phyloP scores from a whole-genome alignment of 768 basidiomycete genomes.

The Phlebiopsis flavidoalba region DNA sequence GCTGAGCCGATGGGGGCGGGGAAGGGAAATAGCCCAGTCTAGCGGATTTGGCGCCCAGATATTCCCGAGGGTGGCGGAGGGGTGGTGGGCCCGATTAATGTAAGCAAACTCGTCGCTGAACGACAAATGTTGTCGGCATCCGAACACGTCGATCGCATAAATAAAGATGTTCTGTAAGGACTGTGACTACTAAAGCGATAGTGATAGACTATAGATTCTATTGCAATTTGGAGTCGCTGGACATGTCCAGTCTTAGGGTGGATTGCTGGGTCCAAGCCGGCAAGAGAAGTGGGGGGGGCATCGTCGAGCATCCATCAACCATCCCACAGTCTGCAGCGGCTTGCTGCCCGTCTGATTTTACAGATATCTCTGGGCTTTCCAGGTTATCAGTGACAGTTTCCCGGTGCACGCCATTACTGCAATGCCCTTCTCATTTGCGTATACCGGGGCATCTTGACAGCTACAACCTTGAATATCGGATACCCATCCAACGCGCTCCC shows the following conservation, averaged over 20 bases:
- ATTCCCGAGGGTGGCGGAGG: too few relatives aligned
- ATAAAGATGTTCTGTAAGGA: too few relatives aligned
- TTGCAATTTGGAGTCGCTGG: too few relatives aligned
- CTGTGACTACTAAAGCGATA: too few relatives aligned
- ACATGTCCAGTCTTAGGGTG: neutral
- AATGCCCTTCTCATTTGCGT: neutral
- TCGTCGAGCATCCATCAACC: neutral
- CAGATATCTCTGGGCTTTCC: neutral
- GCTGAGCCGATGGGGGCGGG: too few relatives aligned
- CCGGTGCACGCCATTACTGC: neutral
- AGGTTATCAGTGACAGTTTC: neutral
- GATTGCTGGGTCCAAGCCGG: neutral
- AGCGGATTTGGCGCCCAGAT: too few relatives aligned
- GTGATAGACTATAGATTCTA: too few relatives aligned
- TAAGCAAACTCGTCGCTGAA: too few relatives aligned
- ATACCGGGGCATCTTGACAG: neutral
- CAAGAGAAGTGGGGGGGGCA: neutral
- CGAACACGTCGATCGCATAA: too few relatives aligned
- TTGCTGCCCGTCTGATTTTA: neutral
- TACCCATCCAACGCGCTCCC: neutral
- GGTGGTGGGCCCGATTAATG: too few relatives aligned
- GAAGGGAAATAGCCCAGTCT: too few relatives aligned
- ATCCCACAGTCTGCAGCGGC: neutral
- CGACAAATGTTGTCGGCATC: too few relatives aligned
- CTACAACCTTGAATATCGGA: neutral